A percentile compares a stretch with the other conserved stretches of the same genome.
Conservation (phyloP, 2,329 filamentous ascomycete species). For the Curvularia lunata region DNA sequence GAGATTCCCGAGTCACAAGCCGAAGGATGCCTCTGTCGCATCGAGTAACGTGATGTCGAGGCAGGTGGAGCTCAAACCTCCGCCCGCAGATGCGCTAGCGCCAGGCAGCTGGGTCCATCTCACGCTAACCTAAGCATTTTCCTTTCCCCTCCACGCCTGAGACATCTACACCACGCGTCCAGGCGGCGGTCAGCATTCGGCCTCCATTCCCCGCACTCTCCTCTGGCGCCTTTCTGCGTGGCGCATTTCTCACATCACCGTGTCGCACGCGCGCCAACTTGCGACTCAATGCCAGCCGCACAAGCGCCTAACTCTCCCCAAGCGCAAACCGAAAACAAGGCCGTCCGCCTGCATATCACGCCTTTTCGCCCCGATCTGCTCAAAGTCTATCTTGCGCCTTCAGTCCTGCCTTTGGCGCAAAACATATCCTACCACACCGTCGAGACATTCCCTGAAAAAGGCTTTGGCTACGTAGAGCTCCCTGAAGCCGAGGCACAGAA, state of each 20-base stretch:
- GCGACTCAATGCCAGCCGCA: conserved; percentile 44
- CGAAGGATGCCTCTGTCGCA: neutral
- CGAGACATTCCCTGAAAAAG: conserved; percentile 86
- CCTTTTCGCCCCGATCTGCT: conserved; percentile 81
- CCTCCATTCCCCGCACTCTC: conserved; percentile 1
- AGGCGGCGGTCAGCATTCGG: conserved; percentile 17
- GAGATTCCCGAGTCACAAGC: neutral
- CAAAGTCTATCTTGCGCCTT: conserved; percentile 71
- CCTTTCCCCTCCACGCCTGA: conserved; percentile 33
- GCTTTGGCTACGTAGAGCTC: conserved; percentile 88
- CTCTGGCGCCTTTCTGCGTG: conserved; percentile 6
- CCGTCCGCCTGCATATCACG: conserved; percentile 79
- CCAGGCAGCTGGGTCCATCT: conserved; percentile 23
- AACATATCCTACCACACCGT: conserved; percentile 89
- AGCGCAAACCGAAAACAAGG: conserved; percentile 27
- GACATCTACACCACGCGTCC: conserved; percentile 22
- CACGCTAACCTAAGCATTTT: conserved; percentile 47
- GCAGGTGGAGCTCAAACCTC: conserved; percentile 20
- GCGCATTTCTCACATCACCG: neutral
- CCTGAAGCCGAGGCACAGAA: conserved; percentile 85
- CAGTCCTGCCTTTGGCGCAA: conserved; percentile 69
- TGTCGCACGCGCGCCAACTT: conserved; percentile 26
- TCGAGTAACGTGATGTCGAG: neutral
- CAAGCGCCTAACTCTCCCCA: conserved; percentile 31
- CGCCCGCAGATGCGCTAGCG: conserved; percentile 23